These are phyloP conservation scores for Apiospora rasikravindrae DNA, from an alignment of 2,329 filamentous ascomycete genomes.

Conservation along the genomic window DNA sequence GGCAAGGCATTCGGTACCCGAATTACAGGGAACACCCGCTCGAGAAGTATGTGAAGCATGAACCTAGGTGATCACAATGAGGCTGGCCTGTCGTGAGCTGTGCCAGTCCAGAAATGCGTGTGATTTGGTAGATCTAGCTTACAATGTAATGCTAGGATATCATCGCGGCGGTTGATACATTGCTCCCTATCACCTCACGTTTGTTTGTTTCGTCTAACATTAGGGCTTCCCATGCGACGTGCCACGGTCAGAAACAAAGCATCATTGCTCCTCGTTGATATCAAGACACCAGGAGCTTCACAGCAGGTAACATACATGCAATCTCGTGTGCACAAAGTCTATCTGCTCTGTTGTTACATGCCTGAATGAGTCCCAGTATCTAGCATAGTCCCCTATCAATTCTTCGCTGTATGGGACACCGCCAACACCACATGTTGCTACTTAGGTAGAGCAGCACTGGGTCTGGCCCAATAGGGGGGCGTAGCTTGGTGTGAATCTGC, in stretches of 20 bases:
- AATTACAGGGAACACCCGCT: not conserved
- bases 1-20: not conserved
- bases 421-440: not conserved
- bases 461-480: not conserved
- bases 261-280: not conserved
- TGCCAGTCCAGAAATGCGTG: not conserved
- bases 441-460: not conserved
- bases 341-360: not conserved
- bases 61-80: too few relatives aligned
- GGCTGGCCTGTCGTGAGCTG: not conserved
- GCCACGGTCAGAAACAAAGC: not conserved
- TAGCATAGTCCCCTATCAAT: not conserved
- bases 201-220: not conserved
- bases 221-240: not conserved
- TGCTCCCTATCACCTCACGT: not conserved
- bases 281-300: not conserved
- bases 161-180: not conserved
- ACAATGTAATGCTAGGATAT: not conserved
- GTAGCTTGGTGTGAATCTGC: not conserved
- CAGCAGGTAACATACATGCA: not conserved
- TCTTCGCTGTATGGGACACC: not conserved
- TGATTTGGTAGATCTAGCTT: not conserved
- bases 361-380: not conserved
- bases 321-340: not conserved
- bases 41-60: not conserved